Evolutionary conservation across 306 rosid species (phyloP).

Genomic region (Hylodesmum podocarpum): DNA sequence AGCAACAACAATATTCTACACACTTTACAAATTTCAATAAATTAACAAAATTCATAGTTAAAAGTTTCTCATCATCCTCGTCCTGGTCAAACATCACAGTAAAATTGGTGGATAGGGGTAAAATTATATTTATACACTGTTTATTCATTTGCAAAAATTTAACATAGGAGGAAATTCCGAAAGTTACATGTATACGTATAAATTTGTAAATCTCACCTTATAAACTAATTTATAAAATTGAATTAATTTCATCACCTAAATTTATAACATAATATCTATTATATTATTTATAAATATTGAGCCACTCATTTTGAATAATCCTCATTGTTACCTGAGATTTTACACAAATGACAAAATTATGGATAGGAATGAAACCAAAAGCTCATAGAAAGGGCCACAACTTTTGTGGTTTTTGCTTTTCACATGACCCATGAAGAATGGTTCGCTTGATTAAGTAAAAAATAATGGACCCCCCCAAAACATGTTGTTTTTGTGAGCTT

Average conservation of each 20-base stretch:
- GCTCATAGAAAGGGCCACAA: neutral
- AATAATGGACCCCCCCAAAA: neutral
- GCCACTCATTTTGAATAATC: too few species aligned
- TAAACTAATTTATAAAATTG: too few species aligned
- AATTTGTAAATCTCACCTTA: too few species aligned
- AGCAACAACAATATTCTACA: neutral
- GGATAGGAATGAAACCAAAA: slow-evolving; percentile 3
- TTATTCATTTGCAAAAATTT: too few species aligned
- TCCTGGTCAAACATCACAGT: neutral
- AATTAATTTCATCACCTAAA: too few species aligned
- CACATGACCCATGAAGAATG: neutral
- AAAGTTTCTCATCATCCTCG: neutral
- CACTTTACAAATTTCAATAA: neutral
- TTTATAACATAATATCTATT: too few species aligned
- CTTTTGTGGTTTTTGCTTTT: neutral
- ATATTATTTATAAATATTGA: too few species aligned
- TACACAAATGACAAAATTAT: neutral
- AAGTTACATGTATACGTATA: too few species aligned
- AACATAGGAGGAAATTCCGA: neutral
- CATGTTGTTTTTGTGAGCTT: neutral
- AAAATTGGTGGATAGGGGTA: too few species aligned
- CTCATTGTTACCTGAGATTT: too few species aligned
- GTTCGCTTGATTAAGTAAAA: neutral
- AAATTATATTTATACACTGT: too few species aligned
- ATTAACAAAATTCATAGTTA: neutral